A percentile compares a stretch with the other conserved stretches of the same genome.
These are phyloP conservation scores for Eucalyptus polyanthemos DNA, from an alignment of 345 rosid species.

Conservation along the genomic window DNA sequence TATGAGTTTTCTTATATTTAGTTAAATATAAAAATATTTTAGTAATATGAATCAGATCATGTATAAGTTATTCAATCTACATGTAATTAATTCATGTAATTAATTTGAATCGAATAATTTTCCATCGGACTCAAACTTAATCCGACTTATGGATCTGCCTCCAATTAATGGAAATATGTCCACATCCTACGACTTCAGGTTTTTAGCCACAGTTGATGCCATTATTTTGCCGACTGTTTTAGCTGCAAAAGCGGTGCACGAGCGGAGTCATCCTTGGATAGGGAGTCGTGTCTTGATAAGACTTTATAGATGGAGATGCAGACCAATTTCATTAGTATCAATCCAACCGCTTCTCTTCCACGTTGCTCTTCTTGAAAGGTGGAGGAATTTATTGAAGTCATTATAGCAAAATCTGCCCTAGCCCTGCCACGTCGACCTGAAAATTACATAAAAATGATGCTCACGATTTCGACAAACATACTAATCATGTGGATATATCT, in stretches of 20 bases:
- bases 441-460: not conserved
- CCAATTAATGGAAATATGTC: not conserved
- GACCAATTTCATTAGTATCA: not conserved
- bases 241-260: not conserved
- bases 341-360: not conserved
- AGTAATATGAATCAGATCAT: rapidly evolving
- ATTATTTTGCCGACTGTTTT: not conserved
- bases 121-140: too few relatives aligned
- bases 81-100: too few relatives aligned
- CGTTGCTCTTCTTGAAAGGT: not conserved
- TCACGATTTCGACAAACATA: not conserved
- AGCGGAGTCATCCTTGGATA: not conserved
- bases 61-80: too few relatives aligned
- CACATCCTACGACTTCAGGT: not conserved
- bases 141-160: not conserved
- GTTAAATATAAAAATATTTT: too few relatives aligned
- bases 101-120: too few relatives aligned
- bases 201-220: not conserved
- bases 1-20: too few relatives aligned
- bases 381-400: not conserved
- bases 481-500: not conserved
- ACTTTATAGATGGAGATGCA: not conserved
- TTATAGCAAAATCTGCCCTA: not conserved
- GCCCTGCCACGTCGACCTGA: not conserved
- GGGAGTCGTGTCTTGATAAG: not conserved